Base-by-base conservation (phyloP, 176 grass and related monocot species). In the Carex kokanica region DNA sequence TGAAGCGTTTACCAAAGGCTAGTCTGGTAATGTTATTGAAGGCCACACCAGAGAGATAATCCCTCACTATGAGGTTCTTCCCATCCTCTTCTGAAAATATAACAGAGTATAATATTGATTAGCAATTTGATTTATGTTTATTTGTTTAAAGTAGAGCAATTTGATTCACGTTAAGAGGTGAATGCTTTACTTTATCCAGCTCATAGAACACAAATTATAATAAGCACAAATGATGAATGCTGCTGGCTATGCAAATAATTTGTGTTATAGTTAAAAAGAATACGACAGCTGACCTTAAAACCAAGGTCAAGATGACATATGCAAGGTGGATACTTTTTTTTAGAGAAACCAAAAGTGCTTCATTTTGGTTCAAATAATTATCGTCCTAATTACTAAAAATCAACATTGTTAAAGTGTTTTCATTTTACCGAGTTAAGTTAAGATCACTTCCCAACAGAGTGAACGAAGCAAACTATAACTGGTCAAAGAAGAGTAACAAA, bases 21-120 rank as follows among this genome's bases (percentile, higher is more conserved):
- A 94, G 85, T 78, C 89, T 78, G 31, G 92, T 94, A 68, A 94
- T 94, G 83, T 91, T 94, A 83, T 94, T 90, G 83, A 94, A 94
- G 21, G 88, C 85, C 21, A 94, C 89, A 9, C 81, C 74, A 29
- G 89, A 53, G 2, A 94, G 71, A 64, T 94, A 84, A 54, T 90
- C 71, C 56, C 71, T 80, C 4, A 94, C 79, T 2, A 88, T 79
- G 27, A 90, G 15, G 0, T 80, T 83, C 75, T 90, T 91, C 3
- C 89, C 86, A 25, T 71, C 87, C 34, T 40, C 85, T 31, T 86
- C 86, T 88, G 86, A 79, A 83, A 34, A 43, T 36, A 64, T 59
- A 34, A 63, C n/a, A 20, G 66, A 49, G 32, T n/a, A 41, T n/a
- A 10, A 20, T n/a, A 70, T 43, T 17, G 34, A 70, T 70, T 24